Percentiles rank a stretch among this genome's conserved stretches.
These are phyloP conservation scores for Syncephalastrum racemosum DNA, from an alignment of 371 early-diverging fungal species.

Conservation along the genomic window DNA sequence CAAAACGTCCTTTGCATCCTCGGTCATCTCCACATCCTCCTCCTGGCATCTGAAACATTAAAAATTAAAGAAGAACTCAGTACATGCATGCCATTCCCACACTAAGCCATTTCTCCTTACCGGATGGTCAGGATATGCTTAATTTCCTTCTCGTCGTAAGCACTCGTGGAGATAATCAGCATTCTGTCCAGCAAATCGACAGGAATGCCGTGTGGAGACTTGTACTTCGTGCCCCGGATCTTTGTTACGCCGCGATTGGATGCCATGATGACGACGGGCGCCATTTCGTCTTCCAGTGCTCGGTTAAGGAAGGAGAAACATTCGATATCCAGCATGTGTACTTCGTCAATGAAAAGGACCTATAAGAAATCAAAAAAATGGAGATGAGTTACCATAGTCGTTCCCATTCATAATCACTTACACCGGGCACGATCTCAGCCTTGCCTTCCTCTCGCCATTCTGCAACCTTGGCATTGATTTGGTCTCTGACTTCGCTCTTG, in stretches of 20 bases:
- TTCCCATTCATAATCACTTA: conserved; percentile 31
- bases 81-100: background rate
- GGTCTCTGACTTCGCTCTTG: conserved; percentile 95
- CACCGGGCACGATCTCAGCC: conserved; percentile 97
- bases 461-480: conserved; percentile 96
- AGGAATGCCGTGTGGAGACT: conserved; percentile 96
- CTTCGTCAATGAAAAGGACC: conserved; percentile 98
- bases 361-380: conserved; percentile 15
- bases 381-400: conserved; percentile 2
- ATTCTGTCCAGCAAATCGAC: conserved; percentile 95
- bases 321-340: conserved; percentile 99
- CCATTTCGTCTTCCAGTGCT: conserved; percentile 92
- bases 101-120: conserved; percentile 10
- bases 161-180: conserved; percentile 88
- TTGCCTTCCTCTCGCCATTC: conserved; percentile 99
- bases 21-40: conserved; percentile 96
- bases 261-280: conserved; percentile 98
- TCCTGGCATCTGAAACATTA: conserved; percentile 75
- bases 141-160: conserved; percentile 88
- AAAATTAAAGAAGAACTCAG: background rate
- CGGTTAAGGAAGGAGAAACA: conserved; percentile 98
- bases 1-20: conserved; percentile 87
- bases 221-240: conserved; percentile 94
- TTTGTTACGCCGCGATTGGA: conserved; percentile 94
- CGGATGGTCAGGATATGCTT: conserved; percentile 89